Evolutionary conservation across 805 yeast genomes (phyloP), one percentile per base, ranked within the genome.

Genomic region (Candida endomychidarum): DNA sequence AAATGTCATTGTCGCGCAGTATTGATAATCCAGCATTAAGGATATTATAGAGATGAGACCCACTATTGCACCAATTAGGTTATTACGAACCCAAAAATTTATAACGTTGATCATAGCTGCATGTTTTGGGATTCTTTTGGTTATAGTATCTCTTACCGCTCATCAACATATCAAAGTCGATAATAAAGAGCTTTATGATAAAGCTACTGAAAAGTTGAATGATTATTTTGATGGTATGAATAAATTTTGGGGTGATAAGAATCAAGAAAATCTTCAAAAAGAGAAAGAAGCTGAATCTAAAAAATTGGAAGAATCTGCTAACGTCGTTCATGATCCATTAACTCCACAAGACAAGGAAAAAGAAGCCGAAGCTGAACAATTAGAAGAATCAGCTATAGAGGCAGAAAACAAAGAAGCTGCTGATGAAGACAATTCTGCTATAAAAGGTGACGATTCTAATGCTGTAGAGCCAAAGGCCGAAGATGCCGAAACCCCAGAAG

Each of bases 51-150:
- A 34, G 5, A 37, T 41, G 41, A 34, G 39, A 42, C 51, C 68
- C 5, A 56, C 67, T 11, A 41, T 48, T 3, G 52, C 64, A 8
- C 48, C 63, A 5, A 53, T 52, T 34, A 45, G 63, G 33, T 40
- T 67, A 35, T 62, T 67, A 48, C 52, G 63, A 39, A 57, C 61
- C 8, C 71, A 63, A 44, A 49, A 63, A 26, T 47, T 56, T 34
- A 44, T 66, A 17, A 45, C 55, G 5, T 10, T 60, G 10, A 22
- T 50, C 5, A 54, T 65, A 5, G 34, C 58, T 8, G 35, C 60
- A 7, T 41, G 47, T 11, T 52, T 67, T 19, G 34, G 55, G 1
- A 12, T 50, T 8, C 34, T 65, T 19, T 47, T 67, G 21, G 23
- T 61, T 5, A 43, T 65, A 10, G 54, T 65, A 1, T 54, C 65